These are phyloP conservation scores for Pyracantha coccinea DNA, from an alignment of 331 rosid genomes.

Conservation along the genomic window DNA sequence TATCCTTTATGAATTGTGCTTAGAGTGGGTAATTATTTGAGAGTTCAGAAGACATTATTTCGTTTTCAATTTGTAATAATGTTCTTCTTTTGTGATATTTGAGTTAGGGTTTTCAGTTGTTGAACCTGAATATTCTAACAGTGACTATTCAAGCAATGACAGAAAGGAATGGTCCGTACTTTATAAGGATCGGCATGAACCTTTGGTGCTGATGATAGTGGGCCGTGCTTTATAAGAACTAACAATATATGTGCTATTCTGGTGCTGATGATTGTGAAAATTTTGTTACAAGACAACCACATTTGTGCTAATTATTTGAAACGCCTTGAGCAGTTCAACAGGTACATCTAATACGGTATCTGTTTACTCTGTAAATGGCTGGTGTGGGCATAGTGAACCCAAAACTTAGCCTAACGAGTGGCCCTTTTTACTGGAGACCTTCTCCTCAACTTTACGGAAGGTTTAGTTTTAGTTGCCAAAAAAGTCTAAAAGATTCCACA, in stretches of 20 bases:
- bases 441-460: background rate
- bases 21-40: background rate
- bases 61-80: background rate
- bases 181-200: background rate
- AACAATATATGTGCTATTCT: background rate
- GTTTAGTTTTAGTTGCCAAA: background rate
- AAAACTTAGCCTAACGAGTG: background rate
- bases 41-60: background rate
- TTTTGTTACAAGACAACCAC: background rate
- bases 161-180: background rate
- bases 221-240: background rate
- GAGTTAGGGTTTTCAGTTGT: background rate
- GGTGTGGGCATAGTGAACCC: background rate
- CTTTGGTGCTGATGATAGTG: background rate
- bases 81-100: no score
- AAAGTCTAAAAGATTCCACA: background rate
- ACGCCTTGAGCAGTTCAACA: background rate
- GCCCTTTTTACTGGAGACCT: background rate
- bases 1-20: background rate
- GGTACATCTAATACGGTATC: background rate
- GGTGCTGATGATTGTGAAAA: background rate
- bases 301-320: background rate
- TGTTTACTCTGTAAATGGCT: background rate
- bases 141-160: background rate
- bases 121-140: background rate